Evolutionary conservation across 192 early-diverging fungal genomes (phyloP), one percentile per base, ranked within the genome.

Genomic region (Chytriomyces confervae): DNA sequence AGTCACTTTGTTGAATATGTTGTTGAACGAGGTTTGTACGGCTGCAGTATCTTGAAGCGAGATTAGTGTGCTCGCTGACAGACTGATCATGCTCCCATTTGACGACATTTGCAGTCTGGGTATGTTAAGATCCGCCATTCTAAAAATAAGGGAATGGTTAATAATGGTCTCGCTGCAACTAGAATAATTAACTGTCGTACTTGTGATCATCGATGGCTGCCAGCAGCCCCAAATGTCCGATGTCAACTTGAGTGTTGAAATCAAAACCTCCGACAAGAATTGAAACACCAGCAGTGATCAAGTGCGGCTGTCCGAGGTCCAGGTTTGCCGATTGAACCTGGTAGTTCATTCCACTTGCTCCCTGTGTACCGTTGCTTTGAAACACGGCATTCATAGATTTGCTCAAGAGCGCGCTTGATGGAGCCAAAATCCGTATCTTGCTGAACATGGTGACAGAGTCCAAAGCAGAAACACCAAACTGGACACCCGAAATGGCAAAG

Each of bases 401-500:
- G 45, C 16, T 75, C 61, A 75, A 63, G 20, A 75, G n/a, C 1
- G 47, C 64, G n/a, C 8, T 46, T 8, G 72, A 75, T 8, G 72
- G 72, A 1, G 49, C n/a, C 61, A 64, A 45, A 29, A 75, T 36
- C 7, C 72, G 57, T n/a, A 61, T 48, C n/a, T 48, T 64, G 72
- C 72, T 75, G 57, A 75, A 63, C 29, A 61, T 61, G 8, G 29
- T 62, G 0, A 75, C 61, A 27, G 20, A 63, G 29, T 75, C 61
- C 36, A 16, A n/a, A 23, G 18, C 24, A 43, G 72, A 75, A 64
- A 45, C 18, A 11, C 72, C 72, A 63, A 75, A 63, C 61, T 44
- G 9, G 48, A 75, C 5, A 18, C 72, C 72, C 10, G 72, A 75
- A 11, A 61, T 61, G 36, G 72, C 72, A 61, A 75, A 36, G 24